These are phyloP conservation scores for Russula emetica DNA, from an alignment of 768 basidiomycete species.

Conservation along the genomic window DNA sequence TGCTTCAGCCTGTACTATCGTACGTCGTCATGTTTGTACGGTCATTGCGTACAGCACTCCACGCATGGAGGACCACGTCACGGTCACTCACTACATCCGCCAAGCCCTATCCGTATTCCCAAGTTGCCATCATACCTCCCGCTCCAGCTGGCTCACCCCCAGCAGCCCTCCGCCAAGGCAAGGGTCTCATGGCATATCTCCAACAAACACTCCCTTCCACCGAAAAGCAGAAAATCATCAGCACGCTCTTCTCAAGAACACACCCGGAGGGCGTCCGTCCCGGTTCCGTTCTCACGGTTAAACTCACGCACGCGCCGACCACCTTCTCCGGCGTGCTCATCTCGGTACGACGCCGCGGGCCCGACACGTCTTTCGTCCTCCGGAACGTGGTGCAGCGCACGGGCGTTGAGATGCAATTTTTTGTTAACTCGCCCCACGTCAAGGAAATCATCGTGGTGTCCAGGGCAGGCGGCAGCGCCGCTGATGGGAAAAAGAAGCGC, in stretches of 20 bases:
- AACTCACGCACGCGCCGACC: conserved; percentile 70
- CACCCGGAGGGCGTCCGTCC: conserved; percentile 66
- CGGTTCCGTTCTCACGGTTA: conserved; percentile 83
- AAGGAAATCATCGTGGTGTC: conserved; percentile 77
- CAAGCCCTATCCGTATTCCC: conserved; percentile 65
- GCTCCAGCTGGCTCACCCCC: conserved; percentile 42
- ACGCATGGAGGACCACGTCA: conserved; percentile 4
- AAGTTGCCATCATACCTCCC: conserved; percentile 53
- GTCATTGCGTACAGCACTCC: conserved; percentile 3
- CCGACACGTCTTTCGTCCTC: conserved; percentile 82
- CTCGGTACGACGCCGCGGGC: conserved; percentile 74
- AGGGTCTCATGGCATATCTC: conserved; percentile 75
- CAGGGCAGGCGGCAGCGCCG: conserved; percentile 4
- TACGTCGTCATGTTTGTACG: conserved; percentile 18
- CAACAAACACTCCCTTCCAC: conserved; percentile 58
- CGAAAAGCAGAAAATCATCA: conserved; percentile 65
- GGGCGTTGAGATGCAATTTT: conserved; percentile 92
- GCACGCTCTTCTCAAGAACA: conserved; percentile 64
- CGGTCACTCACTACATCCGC: conserved; percentile 14
- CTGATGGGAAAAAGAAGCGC: conserved; percentile 15
- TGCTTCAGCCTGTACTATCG: no score
- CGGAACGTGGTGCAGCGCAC: conserved; percentile 89
- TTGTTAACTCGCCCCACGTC: conserved; percentile 78
- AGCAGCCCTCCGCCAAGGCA: conserved; percentile 54
- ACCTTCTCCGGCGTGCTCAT: conserved; percentile 88